Evolutionary conservation across 75 land plant species (phyloP).

Genomic region (Azolla pinnata): DNA sequence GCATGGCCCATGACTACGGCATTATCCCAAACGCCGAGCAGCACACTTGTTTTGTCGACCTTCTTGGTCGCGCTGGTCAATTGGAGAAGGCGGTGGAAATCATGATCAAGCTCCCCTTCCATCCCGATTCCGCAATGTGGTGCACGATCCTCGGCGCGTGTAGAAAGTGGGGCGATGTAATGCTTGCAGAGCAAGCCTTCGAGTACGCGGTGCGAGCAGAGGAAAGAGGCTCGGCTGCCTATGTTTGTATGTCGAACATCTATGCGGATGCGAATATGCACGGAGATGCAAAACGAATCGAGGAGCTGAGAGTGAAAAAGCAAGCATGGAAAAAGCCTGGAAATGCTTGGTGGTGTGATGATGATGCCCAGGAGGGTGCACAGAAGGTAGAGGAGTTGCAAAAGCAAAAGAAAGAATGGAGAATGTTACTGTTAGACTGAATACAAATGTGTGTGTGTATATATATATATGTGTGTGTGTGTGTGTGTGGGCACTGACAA

Average conservation of each 20-base stretch:
- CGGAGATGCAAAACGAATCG: background rate
- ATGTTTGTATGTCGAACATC: background rate
- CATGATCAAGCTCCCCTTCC: conserved; percentile 6
- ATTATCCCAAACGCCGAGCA: conserved; percentile 17
- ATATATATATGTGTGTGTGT: no score
- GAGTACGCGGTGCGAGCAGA: background rate
- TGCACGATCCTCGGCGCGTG: conserved; percentile 22
- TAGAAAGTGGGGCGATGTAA: conserved; percentile 13
- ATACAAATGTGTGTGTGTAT: no score
- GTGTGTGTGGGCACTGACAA: no score
- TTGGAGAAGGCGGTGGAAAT: conserved; percentile 20
- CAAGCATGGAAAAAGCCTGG: background rate
- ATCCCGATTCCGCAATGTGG: conserved; percentile 19
- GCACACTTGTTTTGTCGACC: conserved; percentile 28
- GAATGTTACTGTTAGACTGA: no score
- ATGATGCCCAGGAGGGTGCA: no score
- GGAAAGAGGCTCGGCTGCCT: background rate
- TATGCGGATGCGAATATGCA: background rate
- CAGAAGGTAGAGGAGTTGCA: no score
- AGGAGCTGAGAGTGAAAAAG: background rate
- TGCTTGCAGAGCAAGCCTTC: conserved; percentile 13
- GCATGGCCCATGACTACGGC: conserved; percentile 19
- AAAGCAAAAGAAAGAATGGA: no score
- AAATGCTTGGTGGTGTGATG: no score
- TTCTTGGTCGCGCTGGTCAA: conserved; percentile 28